Percentiles rank a stretch among this genome's conserved stretches.
Conservation (phyloP, 306 rosid genomes). For the Vigna reflexopilosa region DNA sequence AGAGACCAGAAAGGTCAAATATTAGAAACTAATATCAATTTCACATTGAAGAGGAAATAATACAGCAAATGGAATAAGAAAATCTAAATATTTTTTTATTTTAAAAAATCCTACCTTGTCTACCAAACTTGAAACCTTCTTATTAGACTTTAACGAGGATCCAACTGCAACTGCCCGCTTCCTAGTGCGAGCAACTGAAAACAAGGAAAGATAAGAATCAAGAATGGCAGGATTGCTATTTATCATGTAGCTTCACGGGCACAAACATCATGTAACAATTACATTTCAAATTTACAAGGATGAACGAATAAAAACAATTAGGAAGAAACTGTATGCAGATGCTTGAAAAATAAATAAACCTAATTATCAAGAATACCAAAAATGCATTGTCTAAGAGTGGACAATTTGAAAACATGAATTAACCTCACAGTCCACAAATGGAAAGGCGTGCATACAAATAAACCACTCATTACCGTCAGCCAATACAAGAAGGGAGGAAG, state of each 20-base stretch:
- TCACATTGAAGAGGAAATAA: background rate
- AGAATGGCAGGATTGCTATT: background rate
- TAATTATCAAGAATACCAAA: background rate
- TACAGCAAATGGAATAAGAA: background rate
- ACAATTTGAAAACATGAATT: too few species aligned
- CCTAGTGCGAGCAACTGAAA: constrained; percentile 65
- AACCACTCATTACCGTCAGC: background rate
- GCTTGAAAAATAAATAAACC: background rate
- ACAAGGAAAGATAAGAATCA: constrained; percentile 40
- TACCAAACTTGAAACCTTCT: constrained; percentile 90
- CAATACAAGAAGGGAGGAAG: background rate
- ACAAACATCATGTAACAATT: background rate
- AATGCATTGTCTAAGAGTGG: too few species aligned
- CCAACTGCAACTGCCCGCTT: constrained; percentile 78
- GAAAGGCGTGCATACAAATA: constrained; percentile 28
- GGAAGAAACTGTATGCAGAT: background rate
- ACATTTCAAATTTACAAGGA: constrained; percentile 24
- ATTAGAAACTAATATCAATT: background rate
- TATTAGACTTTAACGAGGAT: constrained; percentile 87
- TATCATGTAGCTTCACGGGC: constrained; percentile 5
- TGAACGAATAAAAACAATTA: constrained; percentile 15
- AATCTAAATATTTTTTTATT: background rate
- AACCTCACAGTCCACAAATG: background rate
- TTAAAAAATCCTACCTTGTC: constrained; percentile 65
- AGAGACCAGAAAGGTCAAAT: too few species aligned